These are phyloP conservation scores for Sicyos edulis DNA, from an alignment of 306 rosid species.

Conservation along the genomic window DNA sequence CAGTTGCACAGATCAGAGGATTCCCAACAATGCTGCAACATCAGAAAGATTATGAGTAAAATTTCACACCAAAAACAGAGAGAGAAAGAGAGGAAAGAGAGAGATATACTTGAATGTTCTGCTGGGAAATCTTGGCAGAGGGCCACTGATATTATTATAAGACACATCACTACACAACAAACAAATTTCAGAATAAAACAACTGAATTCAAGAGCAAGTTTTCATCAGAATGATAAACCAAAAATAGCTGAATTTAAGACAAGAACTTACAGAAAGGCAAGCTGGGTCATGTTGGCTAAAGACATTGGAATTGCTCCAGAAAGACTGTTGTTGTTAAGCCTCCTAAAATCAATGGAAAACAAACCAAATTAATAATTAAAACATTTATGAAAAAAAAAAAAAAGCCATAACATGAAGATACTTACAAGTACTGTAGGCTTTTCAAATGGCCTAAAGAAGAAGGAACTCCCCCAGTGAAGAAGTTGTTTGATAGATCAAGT, in stretches of 20 bases:
- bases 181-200: conserved; percentile 28
- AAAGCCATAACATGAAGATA: conserved; percentile 11
- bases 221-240: conserved; percentile 18
- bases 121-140: conserved; percentile 80
- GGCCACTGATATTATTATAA: conserved; percentile 80
- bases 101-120: conserved; percentile 72
- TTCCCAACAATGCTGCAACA: conserved; percentile 81
- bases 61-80: neutral
- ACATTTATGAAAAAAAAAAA: neutral
- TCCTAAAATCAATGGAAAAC: conserved; percentile 46
- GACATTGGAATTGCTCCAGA: conserved; percentile 63
- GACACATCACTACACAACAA: conserved; percentile 69
- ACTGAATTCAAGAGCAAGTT: conserved; percentile 24
- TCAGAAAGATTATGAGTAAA: neutral
- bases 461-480: conserved; percentile 68
- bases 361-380: conserved; percentile 25
- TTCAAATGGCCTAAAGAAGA: conserved; percentile 56
- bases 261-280: conserved; percentile 74
- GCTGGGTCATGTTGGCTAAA: conserved; percentile 82
- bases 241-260: conserved; percentile 19
- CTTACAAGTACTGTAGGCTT: conserved; percentile 84
- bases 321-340: conserved; percentile 89
- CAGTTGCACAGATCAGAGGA: conserved; percentile 73
- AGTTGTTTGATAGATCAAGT: conserved; percentile 80
- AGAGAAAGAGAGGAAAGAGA: conserved; percentile 19